Base-by-base conservation (phyloP, 2,329 filamentous ascomycete species). In the Talaromyces marneffei region DNA sequence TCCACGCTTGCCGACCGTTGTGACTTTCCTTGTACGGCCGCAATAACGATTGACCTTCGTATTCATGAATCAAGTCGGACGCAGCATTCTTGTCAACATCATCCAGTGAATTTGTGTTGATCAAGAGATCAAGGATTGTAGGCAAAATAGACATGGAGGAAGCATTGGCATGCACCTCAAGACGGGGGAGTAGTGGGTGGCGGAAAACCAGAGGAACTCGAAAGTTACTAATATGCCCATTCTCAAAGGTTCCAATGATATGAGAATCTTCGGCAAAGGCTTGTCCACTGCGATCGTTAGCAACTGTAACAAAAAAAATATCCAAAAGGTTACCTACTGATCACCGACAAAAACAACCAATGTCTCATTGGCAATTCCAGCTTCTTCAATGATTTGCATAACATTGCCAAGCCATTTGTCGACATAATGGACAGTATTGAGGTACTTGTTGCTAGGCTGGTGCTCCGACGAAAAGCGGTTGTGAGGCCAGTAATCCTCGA, bases 31-130 rank as follows among this genome's bases (percentile, higher is more conserved):
- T 69, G 60, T 74, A 77, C 1, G 76, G 75, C 8, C 78, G 74
- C 55, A 80, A 74, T n/a, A 80, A 70, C 0, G 77, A 79, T 64
- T 80, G 78, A 10, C 77, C 78, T 70, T 80, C 76, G 66, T 80
- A 80, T 44, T 79, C 70, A 18, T 76, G 72, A 9, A 78, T 70
- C 3, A 81, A 67, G 57, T 78, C 73, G 5, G 68, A 66, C n/a
- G 76, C 77, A 1, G 72, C 72, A 1, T 66, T 60, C 2, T 66
- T 66, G 53, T 75, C 72, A 18, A 67, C 61, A 2, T 66, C 39
- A 60, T 75, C 68, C 8, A 80, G 64, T 1, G 78, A 79, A 27
- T 70, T 69, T 6, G 77, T 76, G 58, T 74, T 71, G 23, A 76
- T 67, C 7, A 80, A 69, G 1, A 80, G 72, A 64, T 80, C 78